Evolutionary conservation across 192 early-diverging fungal species (phyloP), one percentile per base, ranked within the genome.

Genomic region (Coemansia sp.): DNA sequence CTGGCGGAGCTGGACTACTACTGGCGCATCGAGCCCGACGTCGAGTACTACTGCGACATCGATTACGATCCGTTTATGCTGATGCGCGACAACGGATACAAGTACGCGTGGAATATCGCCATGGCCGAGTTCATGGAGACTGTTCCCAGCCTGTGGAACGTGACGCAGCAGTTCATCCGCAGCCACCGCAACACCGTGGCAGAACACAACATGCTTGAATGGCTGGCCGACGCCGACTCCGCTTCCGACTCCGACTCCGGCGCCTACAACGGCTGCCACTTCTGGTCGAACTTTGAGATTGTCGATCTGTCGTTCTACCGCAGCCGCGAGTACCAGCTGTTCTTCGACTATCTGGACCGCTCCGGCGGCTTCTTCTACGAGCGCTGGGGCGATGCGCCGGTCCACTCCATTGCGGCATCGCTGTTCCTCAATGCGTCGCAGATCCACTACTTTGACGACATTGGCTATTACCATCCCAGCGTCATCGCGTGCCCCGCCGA

Each of bases 231-330:
- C 18, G 52, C 52, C 21, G 21, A 54, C 7, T n/a, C n/a, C n/a
- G n/a, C n/a, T n/a, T 0, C 26, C 26, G 26, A 26, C 3, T 26
- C 26, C 26, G 26, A 59, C 38, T 7, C 39, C 42, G 74, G 69
- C 57, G 19, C 52, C 5, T 89, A 90, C 62, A 87, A 87, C 57
- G 64, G 77, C 9, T 92, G 87, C 72, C 88, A 91, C 67, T 90
- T 88, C 63, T 92, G 92, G 92, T 87, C 87, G 48, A 94, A 94
- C 58, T 94, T 94, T 77, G 93, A 94, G 74, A 94, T 94, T 63
- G 91, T 82, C 26, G 83, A 89, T 65, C 63, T 93, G 56, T 76
- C 86, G 19, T 87, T 94, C 59, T 90, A 88, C 67, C 67, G 89
- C 44, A 68, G 65, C 49, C 57, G 74, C 4, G 57, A 71, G 32